Base-by-base conservation (phyloP, 331 rosid species). In the Ulmus americana region DNA sequence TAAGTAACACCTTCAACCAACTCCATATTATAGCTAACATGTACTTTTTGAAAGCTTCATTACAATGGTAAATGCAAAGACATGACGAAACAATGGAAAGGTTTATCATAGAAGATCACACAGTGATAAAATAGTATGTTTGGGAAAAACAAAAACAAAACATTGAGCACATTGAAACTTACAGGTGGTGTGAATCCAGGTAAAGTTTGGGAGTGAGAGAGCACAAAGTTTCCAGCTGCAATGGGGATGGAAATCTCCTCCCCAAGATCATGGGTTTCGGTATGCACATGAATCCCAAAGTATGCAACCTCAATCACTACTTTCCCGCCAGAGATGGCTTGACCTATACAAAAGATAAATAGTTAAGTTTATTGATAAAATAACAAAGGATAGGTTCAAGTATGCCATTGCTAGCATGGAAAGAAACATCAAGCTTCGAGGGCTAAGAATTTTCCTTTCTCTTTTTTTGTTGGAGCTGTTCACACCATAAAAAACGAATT, bases 171-270 rank as follows among this genome's bases (percentile, higher is more conserved):
- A 74, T 20, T 46, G 81, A 71, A 45, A 84, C 91, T 77, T 44
- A 91, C 96, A 61, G 85, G 79, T 14, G 91, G 97, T 14, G 96
- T 81, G 69, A 48, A 41, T 44, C 78, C 11, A 56, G 96, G 97
- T 77, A 91, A 71, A 35, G 77, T 66, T 78, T 88, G 91, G 11
- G 88, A 69, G 75, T 91, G 95, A 55, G 80, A 61, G 41, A 91
- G 87, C 63, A 72, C 57, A 70, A 91, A 91, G 65, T 77, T 49
- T 50, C 91, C 86, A 5, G 79, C 76, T 35, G 73, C 58, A 61
- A 91, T 60, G 4, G 97, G 91, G 58, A 82, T 77, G 3, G 79
- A 16, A 47, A 70, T 39, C 77, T 79, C 85, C 82, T 88, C 95
- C 35, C 84, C 70, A 41, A 91, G 95, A 66, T 76, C 75, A 45